These are phyloP conservation scores for Gynandropsis gynandra DNA, from an alignment of 345 rosid species.

Conservation along the genomic window DNA sequence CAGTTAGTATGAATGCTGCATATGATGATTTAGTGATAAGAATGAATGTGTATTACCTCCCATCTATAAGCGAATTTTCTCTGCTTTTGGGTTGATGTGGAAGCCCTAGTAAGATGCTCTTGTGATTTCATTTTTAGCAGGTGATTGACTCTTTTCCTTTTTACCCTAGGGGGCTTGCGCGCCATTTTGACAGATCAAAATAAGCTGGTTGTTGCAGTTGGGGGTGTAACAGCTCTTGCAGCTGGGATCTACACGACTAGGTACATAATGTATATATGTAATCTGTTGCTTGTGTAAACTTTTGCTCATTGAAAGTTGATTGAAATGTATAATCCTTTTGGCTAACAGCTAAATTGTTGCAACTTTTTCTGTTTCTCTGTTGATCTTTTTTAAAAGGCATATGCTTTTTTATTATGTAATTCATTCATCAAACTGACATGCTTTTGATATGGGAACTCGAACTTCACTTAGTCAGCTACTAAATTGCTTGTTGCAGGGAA, in stretches of 20 bases:
- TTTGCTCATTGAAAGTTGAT: constrained; percentile 4
- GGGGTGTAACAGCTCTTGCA: constrained; percentile 95
- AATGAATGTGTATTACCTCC: constrained; percentile 3
- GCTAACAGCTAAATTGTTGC: neutral
- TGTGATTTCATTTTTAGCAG: constrained; percentile 13
- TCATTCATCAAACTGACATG: no score
- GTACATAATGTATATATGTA: constrained; percentile 30
- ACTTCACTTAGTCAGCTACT: constrained; percentile 12
- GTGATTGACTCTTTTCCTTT: constrained; percentile 8
- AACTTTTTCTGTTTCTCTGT: neutral
- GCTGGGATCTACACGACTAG: constrained; percentile 96
- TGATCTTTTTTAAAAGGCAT: neutral
- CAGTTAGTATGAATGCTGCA: constrained; percentile 7
- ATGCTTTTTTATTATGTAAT: no score
- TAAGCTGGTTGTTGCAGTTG: constrained; percentile 91
- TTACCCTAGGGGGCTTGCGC: constrained; percentile 68
- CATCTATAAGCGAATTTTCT: neutral
- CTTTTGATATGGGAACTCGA: no score
- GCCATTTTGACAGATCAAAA: constrained; percentile 91
- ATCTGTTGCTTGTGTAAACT: neutral
- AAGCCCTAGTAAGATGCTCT: neutral
- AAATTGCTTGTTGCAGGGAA: constrained; percentile 53
- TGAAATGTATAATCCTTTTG: neutral
- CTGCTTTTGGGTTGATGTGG: constrained; percentile 1
- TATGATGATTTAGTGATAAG: constrained; percentile 4